Evolutionary conservation across 495 filamentous ascomycete genomes (phyloP).

Genomic region (Penicillium diatomitis): DNA sequence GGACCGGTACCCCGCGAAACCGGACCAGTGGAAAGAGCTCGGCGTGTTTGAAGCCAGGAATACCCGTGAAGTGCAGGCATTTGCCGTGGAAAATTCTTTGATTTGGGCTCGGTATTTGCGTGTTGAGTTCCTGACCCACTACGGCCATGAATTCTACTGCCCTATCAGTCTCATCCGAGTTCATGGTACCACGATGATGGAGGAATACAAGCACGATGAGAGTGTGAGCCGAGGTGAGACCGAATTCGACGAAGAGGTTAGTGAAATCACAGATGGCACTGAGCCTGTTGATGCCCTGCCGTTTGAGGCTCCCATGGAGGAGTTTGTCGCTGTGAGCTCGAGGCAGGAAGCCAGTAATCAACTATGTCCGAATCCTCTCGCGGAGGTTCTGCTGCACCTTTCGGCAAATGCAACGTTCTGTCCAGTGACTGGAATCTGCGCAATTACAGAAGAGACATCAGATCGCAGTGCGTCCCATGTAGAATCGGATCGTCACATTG

Average conservation of each 20-base stretch:
- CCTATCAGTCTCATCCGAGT: conserved; percentile 83
- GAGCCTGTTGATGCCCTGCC: conserved; percentile 1
- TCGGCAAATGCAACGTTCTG: neutral
- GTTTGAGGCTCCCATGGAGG: neutral
- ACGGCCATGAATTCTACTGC: conserved; percentile 94
- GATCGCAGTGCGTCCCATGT: neutral
- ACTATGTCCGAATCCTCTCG: conserved; percentile 11
- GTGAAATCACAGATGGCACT: conserved; percentile 28
- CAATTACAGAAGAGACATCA: conserved; percentile 9
- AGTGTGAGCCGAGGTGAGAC: conserved; percentile 53
- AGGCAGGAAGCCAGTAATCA: neutral
- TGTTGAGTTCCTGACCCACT: conserved; percentile 87
- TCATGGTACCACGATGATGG: conserved; percentile 94
- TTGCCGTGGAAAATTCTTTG: conserved; percentile 81
- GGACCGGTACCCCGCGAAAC: conserved; percentile 85
- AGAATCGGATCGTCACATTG: neutral
- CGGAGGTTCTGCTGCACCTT: conserved; percentile 11
- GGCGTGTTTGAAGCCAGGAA: conserved; percentile 87
- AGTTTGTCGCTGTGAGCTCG: neutral
- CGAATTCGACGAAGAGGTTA: conserved; percentile 26
- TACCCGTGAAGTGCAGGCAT: conserved; percentile 87
- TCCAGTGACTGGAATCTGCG: conserved; percentile 10
- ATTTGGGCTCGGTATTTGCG: conserved; percentile 93
- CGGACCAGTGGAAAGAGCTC: conserved; percentile 83
- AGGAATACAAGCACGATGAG: conserved; percentile 72